Percentiles rank a stretch among this genome's conserved stretches.
phyloP scores from a whole-genome alignment of 2,329 filamentous ascomycete genomes.

The Alternaria postmessia region DNA sequence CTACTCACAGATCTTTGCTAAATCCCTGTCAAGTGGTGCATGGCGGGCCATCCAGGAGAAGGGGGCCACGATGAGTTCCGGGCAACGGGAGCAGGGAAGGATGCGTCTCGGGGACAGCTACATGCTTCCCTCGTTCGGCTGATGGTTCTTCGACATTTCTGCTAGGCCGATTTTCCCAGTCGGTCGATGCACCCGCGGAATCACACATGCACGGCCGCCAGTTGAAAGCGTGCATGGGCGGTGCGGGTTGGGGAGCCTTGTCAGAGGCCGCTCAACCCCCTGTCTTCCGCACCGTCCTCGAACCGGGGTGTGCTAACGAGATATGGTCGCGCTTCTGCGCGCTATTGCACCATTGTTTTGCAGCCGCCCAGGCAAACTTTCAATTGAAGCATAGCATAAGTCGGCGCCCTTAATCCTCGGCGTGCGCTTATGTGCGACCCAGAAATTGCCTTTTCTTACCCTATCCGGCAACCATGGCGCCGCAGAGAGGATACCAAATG shows the following conservation, averaged over 20 bases:
- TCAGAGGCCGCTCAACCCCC: slow-evolving; percentile 32
- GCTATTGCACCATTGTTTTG: slow-evolving; percentile 39
- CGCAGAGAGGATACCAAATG: slow-evolving; percentile 3
- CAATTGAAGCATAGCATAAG: slow-evolving; percentile 30
- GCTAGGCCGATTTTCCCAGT: slow-evolving; percentile 41
- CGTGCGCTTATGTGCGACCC: slow-evolving; percentile 26
- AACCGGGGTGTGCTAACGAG: slow-evolving; percentile 30
- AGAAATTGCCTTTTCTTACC: slow-evolving; percentile 15
- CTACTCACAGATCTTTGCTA: slow-evolving; percentile 46
- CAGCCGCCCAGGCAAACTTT: slow-evolving; percentile 35
- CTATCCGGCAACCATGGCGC: slow-evolving; percentile 14
- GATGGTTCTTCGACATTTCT: slow-evolving; percentile 49
- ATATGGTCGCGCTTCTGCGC: slow-evolving; percentile 29
- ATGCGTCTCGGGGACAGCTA: slow-evolving; percentile 43
- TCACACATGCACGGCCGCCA: slow-evolving; percentile 41
- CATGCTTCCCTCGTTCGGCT: slow-evolving; percentile 52
- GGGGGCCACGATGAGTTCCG: slow-evolving; percentile 47
- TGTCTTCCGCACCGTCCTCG: slow-evolving; percentile 41
- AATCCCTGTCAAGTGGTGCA: slow-evolving; percentile 47
- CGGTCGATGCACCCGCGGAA: slow-evolving; percentile 47
- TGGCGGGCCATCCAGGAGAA: slow-evolving; percentile 50
- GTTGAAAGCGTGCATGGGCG: slow-evolving; percentile 38
- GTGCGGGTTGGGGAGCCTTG: slow-evolving; percentile 38
- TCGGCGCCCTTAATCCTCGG: slow-evolving; percentile 27
- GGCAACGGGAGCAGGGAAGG: slow-evolving; percentile 48